A percentile compares a stretch with the other conserved stretches of the same genome.
Evolutionary conservation across 768 basidiomycete genomes (phyloP).

Genomic region (Calocera viscosa): DNA sequence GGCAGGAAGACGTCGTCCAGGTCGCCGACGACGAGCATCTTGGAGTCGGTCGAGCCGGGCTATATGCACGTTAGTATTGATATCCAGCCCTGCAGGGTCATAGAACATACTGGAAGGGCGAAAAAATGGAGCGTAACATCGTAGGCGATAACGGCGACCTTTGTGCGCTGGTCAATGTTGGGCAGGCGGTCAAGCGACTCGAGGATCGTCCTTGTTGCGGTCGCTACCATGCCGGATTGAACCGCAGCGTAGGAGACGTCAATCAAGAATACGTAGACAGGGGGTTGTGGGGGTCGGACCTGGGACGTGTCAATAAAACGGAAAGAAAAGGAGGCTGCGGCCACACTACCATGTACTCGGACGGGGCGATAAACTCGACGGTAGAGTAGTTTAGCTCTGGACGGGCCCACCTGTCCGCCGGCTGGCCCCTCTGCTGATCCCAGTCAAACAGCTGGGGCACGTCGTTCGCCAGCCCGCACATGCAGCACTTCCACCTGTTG

Average conservation of each 20-base stretch:
- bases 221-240: slow-evolving; percentile 94
- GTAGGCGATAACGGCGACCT: slow-evolving; percentile 83
- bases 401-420: slow-evolving; percentile 88
- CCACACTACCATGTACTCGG: slow-evolving; percentile 82
- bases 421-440: slow-evolving; percentile 87
- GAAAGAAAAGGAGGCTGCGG: neutral
- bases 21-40: slow-evolving; percentile 96
- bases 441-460: slow-evolving; percentile 98
- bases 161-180: slow-evolving; percentile 85
- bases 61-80: neutral
- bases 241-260: slow-evolving; percentile 90
- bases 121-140: slow-evolving; percentile 94
- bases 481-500: slow-evolving; percentile 97
- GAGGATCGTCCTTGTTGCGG: slow-evolving; percentile 89
- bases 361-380: slow-evolving; percentile 96
- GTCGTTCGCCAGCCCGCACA: slow-evolving; percentile 97
- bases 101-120: slow-evolving; percentile 60
- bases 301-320: slow-evolving; percentile 10
- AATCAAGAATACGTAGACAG: slow-evolving; percentile 92
- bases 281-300: slow-evolving; percentile 88
- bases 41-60: slow-evolving; percentile 47
- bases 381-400: slow-evolving; percentile 85
- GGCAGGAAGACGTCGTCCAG: slow-evolving; percentile 96
- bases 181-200: slow-evolving; percentile 92
- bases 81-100: neutral